Evolutionary conservation across 2,329 filamentous ascomycete species (phyloP).

Genomic region (Monascus ruber): DNA sequence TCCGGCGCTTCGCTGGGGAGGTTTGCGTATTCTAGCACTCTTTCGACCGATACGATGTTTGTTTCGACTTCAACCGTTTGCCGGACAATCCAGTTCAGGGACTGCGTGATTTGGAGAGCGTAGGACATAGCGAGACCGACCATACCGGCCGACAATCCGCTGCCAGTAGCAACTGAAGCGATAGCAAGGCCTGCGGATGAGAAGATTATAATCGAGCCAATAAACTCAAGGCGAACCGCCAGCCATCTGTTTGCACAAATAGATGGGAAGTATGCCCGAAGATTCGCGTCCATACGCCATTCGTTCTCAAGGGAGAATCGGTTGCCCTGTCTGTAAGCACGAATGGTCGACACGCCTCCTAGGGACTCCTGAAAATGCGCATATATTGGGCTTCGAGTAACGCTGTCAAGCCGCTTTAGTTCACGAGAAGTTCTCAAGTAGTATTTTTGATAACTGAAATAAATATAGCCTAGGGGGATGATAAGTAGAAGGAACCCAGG

Average conservation of each 20-base stretch:
- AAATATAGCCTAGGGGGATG: slow-evolving; percentile 66
- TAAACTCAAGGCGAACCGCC: slow-evolving; percentile 86
- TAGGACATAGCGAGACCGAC: slow-evolving; percentile 96
- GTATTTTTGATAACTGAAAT: slow-evolving; percentile 91
- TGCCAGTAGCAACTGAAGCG: slow-evolving; percentile 61
- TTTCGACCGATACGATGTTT: slow-evolving; percentile 98
- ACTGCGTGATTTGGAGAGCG: slow-evolving; percentile 91
- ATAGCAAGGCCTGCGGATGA: slow-evolving; percentile 73
- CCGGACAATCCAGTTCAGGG: slow-evolving; percentile 96
- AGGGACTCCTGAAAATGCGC: slow-evolving; percentile 97
- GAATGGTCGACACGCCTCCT: slow-evolving; percentile 86
- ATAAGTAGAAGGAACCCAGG: slow-evolving; percentile 73
- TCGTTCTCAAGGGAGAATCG: slow-evolving; percentile 90
- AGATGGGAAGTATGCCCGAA: slow-evolving; percentile 89
- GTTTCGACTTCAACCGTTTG: slow-evolving; percentile 99
- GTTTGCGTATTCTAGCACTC: slow-evolving; percentile 86
- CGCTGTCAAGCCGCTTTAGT: slow-evolving; percentile 88
- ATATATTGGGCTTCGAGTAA: slow-evolving; percentile 91
- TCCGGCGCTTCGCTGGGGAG: slow-evolving; percentile 91
- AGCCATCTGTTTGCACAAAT: slow-evolving; percentile 93
- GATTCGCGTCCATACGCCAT: slow-evolving; percentile 90
- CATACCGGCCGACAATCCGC: slow-evolving; percentile 54
- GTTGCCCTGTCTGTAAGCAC: slow-evolving; percentile 80
- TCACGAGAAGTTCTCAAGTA: slow-evolving; percentile 94
- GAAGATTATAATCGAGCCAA: slow-evolving; percentile 88